Evolutionary conservation across 2,329 filamentous ascomycete species (phyloP), one percentile per base, ranked within the genome.

Genomic region (Fusarium mexicanum): DNA sequence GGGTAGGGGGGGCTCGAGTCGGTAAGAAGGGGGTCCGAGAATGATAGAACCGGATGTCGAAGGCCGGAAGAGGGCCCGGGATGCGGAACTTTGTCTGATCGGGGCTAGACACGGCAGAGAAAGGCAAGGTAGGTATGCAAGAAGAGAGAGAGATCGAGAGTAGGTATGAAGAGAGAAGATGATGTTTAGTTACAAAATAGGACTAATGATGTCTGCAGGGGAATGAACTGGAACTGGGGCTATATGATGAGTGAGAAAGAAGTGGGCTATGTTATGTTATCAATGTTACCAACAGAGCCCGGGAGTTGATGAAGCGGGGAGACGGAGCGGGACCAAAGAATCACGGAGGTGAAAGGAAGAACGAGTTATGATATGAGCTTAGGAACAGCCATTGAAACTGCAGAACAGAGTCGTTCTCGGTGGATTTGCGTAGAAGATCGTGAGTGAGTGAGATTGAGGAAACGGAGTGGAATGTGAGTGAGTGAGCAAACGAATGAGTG

Each of bases 41-140:
- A 72, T 72, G 68, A 69, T 68, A 78, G 72, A 53, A 47, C 75
- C 75, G 73, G 73, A 72, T 72, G 67, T 75, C 66, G 69, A 57
- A 66, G 51, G 58, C 69, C 73, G 73, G 75, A 67, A 71, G 62
- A 63, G 61, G 62, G 62, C 72, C 51, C 67, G 74, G 73, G 50
- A 67, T 67, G 65, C 46, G 67, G 61, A 54, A 64, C 67, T 67
- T 71, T 64, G 51, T 50, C 24, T 59, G 35, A 58, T 66, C 47
- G 63, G 71, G 51, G 59, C 72, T 65, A 72, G 68, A 72, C 47
- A 71, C 58, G 66, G 57, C 38, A 59, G 62, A 33, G 51, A 40
- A 57, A 57, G 63, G 16, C 33, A 35, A 35, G 33, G 67, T 62
- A 35, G 33, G 67, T 62, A 64, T 51, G 62, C 53, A 54, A 29